Conservation (phyloP, 2,329 filamentous ascomycete genomes). For the Aspergillus novofumigatus region DNA sequence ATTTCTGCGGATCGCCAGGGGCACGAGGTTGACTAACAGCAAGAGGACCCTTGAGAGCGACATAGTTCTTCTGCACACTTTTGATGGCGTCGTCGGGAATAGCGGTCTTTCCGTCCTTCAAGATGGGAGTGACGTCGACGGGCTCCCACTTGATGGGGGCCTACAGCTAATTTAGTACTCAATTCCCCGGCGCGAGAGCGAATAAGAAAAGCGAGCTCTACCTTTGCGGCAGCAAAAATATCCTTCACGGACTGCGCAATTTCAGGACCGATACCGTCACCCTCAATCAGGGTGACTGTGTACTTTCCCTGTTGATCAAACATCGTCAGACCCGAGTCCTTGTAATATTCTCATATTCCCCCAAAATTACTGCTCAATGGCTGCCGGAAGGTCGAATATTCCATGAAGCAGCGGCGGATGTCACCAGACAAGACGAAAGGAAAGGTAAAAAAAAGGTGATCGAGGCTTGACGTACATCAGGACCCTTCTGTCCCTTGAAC, state of each 20-base stretch:
- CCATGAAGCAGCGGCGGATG: conserved; percentile 16
- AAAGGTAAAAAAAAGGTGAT: conserved; percentile 16
- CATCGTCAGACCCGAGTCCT: conserved; percentile 12
- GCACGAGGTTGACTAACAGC: conserved; percentile 59
- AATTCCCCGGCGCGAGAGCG: conserved; percentile 1
- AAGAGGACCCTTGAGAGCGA: conserved; percentile 95
- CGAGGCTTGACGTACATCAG: conserved; percentile 63
- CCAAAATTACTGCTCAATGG: background rate
- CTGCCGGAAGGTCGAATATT: background rate
- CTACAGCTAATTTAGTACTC: conserved; percentile 47
- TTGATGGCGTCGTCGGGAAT: conserved; percentile 91
- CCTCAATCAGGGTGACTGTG: conserved; percentile 95
- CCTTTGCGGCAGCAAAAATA: conserved; percentile 93
- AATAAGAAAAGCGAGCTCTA: conserved; percentile 36
- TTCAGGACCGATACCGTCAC: conserved; percentile 97
- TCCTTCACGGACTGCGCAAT: conserved; percentile 98
- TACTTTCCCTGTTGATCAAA: conserved; percentile 70
- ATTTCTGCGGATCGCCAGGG: background rate
- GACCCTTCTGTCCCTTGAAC: conserved; percentile 86
- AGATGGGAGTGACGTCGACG: conserved; percentile 87
- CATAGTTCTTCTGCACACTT: conserved; percentile 91
- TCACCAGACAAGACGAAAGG: conserved; percentile 21
- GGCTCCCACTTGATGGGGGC: conserved; percentile 95
- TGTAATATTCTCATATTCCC: background rate
- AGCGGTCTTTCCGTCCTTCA: conserved; percentile 92